Evolutionary conservation across 139 green algal species (phyloP).

Genomic region (Dunaliella primolecta): DNA sequence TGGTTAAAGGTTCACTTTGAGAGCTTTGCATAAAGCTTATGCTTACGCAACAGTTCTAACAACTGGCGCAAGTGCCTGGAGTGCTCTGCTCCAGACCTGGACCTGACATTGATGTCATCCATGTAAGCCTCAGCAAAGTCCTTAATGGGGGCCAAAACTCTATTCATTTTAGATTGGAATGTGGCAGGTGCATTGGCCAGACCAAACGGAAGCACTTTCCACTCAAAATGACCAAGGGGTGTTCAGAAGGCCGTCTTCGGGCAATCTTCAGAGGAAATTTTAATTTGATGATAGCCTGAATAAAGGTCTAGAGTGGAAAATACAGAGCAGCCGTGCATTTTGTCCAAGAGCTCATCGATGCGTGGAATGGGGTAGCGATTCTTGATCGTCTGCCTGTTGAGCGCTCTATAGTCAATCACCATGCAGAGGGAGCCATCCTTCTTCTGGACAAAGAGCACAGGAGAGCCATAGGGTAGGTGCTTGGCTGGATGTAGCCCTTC

Average conservation of each 20-base stretch:
- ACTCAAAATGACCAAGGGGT: constrained; percentile 34
- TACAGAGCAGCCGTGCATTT: constrained; percentile 16
- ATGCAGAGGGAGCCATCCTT: constrained; percentile 21
- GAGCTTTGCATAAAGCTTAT: constrained; percentile 18
- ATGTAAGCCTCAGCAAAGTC: constrained; percentile 46
- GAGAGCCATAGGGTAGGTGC: constrained; percentile 11
- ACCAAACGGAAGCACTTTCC: constrained; percentile 38
- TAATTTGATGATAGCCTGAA: constrained; percentile 22
- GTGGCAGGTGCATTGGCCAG: constrained; percentile 50
- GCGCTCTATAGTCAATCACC: not conserved
- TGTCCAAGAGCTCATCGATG: constrained; percentile 46
- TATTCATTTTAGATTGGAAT: constrained; percentile 46
- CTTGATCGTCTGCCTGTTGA: constrained; percentile 18
- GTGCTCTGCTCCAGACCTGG: constrained; percentile 28
- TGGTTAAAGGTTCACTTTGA: constrained; percentile 28
- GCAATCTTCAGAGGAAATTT: not conserved
- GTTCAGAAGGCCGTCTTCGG: constrained; percentile 31
- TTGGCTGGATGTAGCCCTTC: constrained; percentile 14
- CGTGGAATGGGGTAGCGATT: constrained; percentile 28
- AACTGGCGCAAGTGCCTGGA: constrained; percentile 26
- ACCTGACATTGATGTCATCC: constrained; percentile 49
- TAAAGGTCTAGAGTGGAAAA: constrained; percentile 44
- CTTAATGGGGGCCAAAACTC: constrained; percentile 12
- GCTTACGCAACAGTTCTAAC: constrained; percentile 9
- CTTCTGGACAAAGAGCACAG: constrained; percentile 13